Evolutionary conservation across 169 alveolate species (phyloP).

Genomic region (Eimeria zaria): DNA sequence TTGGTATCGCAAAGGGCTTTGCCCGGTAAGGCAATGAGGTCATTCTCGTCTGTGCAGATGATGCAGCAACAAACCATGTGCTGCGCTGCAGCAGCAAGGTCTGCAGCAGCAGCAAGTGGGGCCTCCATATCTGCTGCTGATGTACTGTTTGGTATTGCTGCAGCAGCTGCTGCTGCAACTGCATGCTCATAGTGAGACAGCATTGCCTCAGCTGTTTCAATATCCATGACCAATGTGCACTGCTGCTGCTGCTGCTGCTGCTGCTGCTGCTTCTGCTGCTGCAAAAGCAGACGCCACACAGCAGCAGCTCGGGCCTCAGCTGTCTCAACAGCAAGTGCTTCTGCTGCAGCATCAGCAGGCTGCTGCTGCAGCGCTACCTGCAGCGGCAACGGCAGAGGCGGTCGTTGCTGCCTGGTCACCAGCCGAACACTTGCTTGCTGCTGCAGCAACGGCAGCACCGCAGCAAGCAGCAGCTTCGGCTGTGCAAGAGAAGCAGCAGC

Average conservation of each 20-base stretch:
- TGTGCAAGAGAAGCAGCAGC: constrained; percentile 30
- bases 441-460: constrained; percentile 48
- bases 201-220: constrained; percentile 72
- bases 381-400: constrained; percentile 44
- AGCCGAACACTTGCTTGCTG: constrained; percentile 31
- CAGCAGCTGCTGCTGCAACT: constrained; percentile 30
- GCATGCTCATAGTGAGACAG: constrained; percentile 49
- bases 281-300: constrained; percentile 41
- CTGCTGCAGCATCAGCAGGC: constrained; percentile 56
- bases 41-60: constrained; percentile 58
- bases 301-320: constrained; percentile 62
- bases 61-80: constrained; percentile 23
- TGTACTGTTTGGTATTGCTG: constrained; percentile 13
- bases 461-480: constrained; percentile 61
- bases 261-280: constrained; percentile 44
- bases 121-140: not conserved
- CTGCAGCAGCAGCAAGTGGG: constrained; percentile 45
- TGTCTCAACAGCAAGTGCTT: constrained; percentile 25
- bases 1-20: not conserved
- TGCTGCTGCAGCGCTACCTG: constrained; percentile 73
- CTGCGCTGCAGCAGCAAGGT: constrained; percentile 72
- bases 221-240: constrained; percentile 20
- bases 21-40: not conserved
- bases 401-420: constrained; percentile 48
- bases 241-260: constrained; percentile 37